These are phyloP conservation scores for Amphichorda felina DNA, from an alignment of 2,329 filamentous ascomycete species.

Conservation along the genomic window DNA sequence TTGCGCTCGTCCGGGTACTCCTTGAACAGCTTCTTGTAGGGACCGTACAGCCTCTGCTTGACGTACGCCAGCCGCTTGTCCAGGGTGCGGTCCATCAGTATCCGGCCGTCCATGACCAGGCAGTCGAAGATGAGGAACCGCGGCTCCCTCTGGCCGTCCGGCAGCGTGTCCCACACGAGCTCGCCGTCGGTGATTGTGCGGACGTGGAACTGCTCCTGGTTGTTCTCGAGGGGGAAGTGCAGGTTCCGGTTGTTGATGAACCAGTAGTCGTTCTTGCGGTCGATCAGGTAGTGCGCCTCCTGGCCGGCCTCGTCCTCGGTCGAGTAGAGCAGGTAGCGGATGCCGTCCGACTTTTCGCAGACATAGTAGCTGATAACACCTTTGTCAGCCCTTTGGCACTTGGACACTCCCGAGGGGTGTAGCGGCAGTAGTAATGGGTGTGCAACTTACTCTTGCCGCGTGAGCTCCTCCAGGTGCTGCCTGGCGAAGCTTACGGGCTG, in stretches of 20 bases:
- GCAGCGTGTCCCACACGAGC: conserved; percentile 72
- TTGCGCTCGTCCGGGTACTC: conserved; percentile 57
- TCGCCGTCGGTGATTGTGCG: conserved; percentile 86
- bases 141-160: conserved; percentile 55
- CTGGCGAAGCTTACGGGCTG: conserved; percentile 89
- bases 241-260: conserved; percentile 57
- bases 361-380: conserved; percentile 63
- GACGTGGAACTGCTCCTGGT: conserved; percentile 58
- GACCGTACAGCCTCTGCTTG: conserved; percentile 61
- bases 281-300: conserved; percentile 84
- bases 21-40: conserved; percentile 51
- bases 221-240: conserved; percentile 65
- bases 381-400: not conserved
- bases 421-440: not conserved
- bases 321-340: conserved; percentile 89
- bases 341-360: conserved; percentile 96
- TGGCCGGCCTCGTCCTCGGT: conserved; percentile 47
- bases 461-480: conserved; percentile 72
- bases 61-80: conserved; percentile 87
- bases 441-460: conserved; percentile 55
- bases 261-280: conserved; percentile 97
- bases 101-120: conserved; percentile 65
- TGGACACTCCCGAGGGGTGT: too few relatives aligned
- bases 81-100: conserved; percentile 65
- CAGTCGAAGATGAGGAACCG: conserved; percentile 93